Evolutionary conservation across 257 asterid genomes (phyloP), one percentile per base, ranked within the genome.

Genomic region (Petunia axillaris): DNA sequence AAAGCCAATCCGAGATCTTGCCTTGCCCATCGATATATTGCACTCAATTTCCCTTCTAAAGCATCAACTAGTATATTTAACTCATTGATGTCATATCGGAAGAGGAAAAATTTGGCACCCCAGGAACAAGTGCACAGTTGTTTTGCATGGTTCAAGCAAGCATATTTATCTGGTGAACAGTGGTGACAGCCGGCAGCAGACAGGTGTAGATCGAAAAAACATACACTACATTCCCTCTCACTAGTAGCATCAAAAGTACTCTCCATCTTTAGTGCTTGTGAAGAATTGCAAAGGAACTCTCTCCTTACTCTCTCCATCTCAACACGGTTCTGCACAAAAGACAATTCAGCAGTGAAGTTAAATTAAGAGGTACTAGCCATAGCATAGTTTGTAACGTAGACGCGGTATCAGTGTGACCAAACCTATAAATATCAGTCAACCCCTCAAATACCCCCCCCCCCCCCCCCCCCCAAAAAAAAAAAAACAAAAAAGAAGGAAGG

Each of bases 111-210:
- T 79, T 92, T 95, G 41, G 97, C 92, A 55, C 97, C 92, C 99
- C 99, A 92, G 14, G 99, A 90, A 85, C 99, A 95, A 2, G 96
- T 84, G 84, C 99, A 95, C 71, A 95, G 70, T 88, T 92, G 97
- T 83, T 89, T 93, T 68, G 98, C 99, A 88, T 93, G 99, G 89
- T 88, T 91, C 89, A 95, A 87, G 92, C 99, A 95, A 68, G 99
- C 99, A 76, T 93, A 95, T 86, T 90, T 93, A 82, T 84, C 89
- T 16, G 99, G 99, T 79, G 99, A 95, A 86, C 99, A 95, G 79
- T 87, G 86, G 88, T 93, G 98, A 89, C 99, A 95, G 76, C 99
- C 98, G n/a, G 97, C 94, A 41, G 98, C 99, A 78, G 99, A 95
- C 80, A 95, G 86, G 85, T 95, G 99, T 90, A 95, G 90, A 88